Conservation (phyloP, 2,329 filamentous ascomycete genomes). For the Beauveria scarabaeidicola region DNA sequence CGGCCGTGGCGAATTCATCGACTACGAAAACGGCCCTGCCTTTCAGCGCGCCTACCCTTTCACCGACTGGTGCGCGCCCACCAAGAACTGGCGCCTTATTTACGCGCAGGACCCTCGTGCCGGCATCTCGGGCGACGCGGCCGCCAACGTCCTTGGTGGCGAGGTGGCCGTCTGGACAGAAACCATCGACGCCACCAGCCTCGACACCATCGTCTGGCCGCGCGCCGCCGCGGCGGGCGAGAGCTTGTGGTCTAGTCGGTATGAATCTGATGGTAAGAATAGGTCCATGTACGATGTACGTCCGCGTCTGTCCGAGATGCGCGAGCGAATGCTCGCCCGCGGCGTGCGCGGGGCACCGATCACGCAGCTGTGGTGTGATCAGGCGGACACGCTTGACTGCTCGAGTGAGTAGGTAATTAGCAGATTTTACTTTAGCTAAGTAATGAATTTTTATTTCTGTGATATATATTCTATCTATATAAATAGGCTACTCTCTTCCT, state of each 20-base stretch:
- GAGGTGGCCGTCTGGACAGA: slow-evolving; percentile 79
- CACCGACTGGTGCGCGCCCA: slow-evolving; percentile 70
- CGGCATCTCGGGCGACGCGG: slow-evolving; percentile 51
- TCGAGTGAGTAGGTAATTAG: neutral
- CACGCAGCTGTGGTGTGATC: slow-evolving; percentile 65
- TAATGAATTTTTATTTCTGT: neutral
- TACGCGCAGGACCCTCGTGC: slow-evolving; percentile 71
- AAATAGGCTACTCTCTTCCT: no score
- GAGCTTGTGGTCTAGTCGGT: slow-evolving; percentile 68
- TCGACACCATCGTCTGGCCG: slow-evolving; percentile 74
- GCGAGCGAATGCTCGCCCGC: slow-evolving; percentile 63
- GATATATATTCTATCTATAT: no score
- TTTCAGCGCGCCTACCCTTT: slow-evolving; percentile 56
- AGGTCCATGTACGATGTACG: slow-evolving; percentile 62
- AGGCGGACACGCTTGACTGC: slow-evolving; percentile 23
- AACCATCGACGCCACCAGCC: slow-evolving; percentile 63
- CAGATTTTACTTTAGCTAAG: neutral
- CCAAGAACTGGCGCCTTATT: slow-evolving; percentile 72
- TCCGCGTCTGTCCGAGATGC: slow-evolving; percentile 63
- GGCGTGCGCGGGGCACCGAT: slow-evolving; percentile 58
- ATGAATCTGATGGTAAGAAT: slow-evolving; percentile 58
- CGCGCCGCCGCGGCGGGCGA: slow-evolving; percentile 66
- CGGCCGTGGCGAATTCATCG: slow-evolving; percentile 70
- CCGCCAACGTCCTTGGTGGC: slow-evolving; percentile 66
- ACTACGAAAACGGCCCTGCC: slow-evolving; percentile 51